Evolutionary conservation across 2,329 filamentous ascomycete genomes (phyloP), one percentile per base, ranked within the genome.

Genomic region (Phialophora macrospora): DNA sequence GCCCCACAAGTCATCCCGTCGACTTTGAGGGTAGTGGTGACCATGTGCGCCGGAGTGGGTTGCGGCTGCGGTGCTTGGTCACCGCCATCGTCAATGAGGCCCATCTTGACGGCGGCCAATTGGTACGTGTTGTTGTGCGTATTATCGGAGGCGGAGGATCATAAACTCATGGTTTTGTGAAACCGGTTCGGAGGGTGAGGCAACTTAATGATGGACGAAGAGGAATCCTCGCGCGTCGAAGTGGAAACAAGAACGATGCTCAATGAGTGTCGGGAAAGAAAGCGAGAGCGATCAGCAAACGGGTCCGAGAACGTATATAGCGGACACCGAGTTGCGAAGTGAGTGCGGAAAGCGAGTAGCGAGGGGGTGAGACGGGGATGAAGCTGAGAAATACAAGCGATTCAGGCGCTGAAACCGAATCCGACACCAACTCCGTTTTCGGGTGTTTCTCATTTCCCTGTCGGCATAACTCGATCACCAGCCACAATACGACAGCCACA

Each of bases 1-100:
- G 94, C 90, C 75, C 94, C 93, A 80, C 95, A 99, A 70, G 84
- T 85, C 82, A 85, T 99, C 72, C 95, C 95, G 71, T 90, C 92
- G 48, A 99, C 90, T 74, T 90, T 91, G 67, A 99, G 80, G 22
- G 93, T 97, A 34, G 95, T 98, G 12, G 91, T 96, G 46, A 92
- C 92, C 87, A 96, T 90, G 76, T 89, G 87, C 66, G 84, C 80
- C 41, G 84, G 83, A 9, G 64, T 57, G 1, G 58, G 28, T 7
- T 28, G 17, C 6, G 5, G 46, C 22, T 38, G 51, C 28, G 28
- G 54, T 30, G 52, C 22, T 49, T 44, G 59, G 12, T 20, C 51
- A 51, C 51, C 60, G 17, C 55, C 48, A 24, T 48, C 41, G 34
- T 51, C 48, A 26, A 28, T 12, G 51, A 61, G 38, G 55, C 44